Evolutionary conservation across 2,329 filamentous ascomycete genomes (phyloP), one percentile per base, ranked within the genome.

Genomic region (Chrysoporthe deuterocubensis): DNA sequence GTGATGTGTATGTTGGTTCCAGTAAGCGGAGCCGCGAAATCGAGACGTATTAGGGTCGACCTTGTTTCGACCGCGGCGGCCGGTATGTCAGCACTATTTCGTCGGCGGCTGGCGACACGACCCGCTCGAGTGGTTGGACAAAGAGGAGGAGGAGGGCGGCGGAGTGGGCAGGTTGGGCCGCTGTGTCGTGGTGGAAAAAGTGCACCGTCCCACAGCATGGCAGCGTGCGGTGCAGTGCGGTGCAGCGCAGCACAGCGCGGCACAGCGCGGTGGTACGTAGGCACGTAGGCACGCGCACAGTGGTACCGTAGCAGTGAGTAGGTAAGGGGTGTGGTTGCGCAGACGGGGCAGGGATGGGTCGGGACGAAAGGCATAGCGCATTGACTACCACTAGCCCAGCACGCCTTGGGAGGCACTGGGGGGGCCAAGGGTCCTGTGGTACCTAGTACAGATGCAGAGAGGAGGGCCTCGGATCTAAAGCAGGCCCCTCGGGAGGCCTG

Each of bases 51-150:
- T 40, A 61, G 14, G 42, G 43, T 34, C 43, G 59, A 43, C 59
- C 59, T 61, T 61, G 59, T 61, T 61, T 61, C 59, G 59, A 61
- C 59, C 59, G 13, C 59, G 43, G 59, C 59, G 59, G 59, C 59
- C 59, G 59, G 26, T 32, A 37, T 48, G 59, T 61, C 59, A 61
- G 59, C 59, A 61, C 59, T 48, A 42, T 61, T 18, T 46, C 43
- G 26, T 46, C 43, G 59, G 59, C 42, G 43, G 42, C 59, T 34
- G 43, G 7, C 42, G 43, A 13, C 14, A 61, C 26, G 43, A 61
- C 26, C 40, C 11, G 42, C 59, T 32, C 59, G 26, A 26, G 42
- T 21, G 18, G 26, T 48, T 34, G 59, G 26, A 32, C 42, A 42
- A 32, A 21, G 21, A 32, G 26, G 26, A 26, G 26, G 2, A 34